Evolutionary conservation across 768 basidiomycete genomes (phyloP), one percentile per base, ranked within the genome.

Genomic region (Termitomyces sp.): DNA sequence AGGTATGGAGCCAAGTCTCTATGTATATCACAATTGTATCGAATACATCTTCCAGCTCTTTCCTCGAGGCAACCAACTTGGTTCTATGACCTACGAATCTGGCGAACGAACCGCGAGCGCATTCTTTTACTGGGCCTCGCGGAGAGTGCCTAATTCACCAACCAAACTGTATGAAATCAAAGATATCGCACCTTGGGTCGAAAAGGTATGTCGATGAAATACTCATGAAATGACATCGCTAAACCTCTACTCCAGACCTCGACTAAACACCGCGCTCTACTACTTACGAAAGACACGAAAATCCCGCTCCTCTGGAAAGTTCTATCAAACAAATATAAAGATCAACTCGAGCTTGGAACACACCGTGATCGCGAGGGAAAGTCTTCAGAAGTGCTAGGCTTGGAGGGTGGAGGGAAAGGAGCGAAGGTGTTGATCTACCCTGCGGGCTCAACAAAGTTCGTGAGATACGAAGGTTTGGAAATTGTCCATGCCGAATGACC

Each of bases 291-390:
- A 71, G 87, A 88, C 61, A 88, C 86, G 66, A 86, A 84, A 67
- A 84, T 85, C 49, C 93, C 92, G 1, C 73, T 94, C 11, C 77
- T 94, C 45, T 94, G 92, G 92, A 84, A 88, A 66, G 86, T 89
- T 25, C 81, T 94, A 32, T 84, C 82, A 29, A 90, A 91, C 69
- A 89, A 86, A 65, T 93, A 86, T 74, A 69, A 79, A 60, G 84
- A 83, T 48, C 75, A 84, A 63, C 76, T 94, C 10, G 79, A 76
- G 32, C 85, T 93, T 64, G 88, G 79, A 1, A 78, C 81, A 34
- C 83, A 87, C 67, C 83, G 83, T 40, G 90, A 92, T 74, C 81
- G 84, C 31, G 80, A 87, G 52, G 89, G 86, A 25, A 79, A 77
- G 59, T 80, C 84, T 46, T 83, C 84, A 8, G 76, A 79, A 0